phyloP scores from a whole-genome alignment of 768 basidiomycete genomes.

The Hortiboletus flavorubellus region DNA sequence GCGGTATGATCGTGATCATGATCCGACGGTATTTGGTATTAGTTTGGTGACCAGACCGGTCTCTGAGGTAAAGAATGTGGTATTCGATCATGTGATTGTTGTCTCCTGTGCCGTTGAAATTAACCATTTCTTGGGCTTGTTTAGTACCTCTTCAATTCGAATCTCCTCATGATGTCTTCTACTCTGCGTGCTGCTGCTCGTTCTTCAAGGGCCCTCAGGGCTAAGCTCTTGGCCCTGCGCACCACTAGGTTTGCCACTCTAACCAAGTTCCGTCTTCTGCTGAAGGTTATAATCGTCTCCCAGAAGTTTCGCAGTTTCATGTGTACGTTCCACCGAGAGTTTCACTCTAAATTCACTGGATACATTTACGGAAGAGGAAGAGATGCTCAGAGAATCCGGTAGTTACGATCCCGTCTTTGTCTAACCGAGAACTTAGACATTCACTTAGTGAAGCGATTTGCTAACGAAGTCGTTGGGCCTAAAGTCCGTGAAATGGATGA shows the following conservation, averaged over 20 bases:
- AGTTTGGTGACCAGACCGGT: no score
- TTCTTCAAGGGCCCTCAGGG: conserved; percentile 10
- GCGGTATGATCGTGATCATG: neutral
- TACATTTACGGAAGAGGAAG: conserved; percentile 90
- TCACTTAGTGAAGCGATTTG: conserved; percentile 77
- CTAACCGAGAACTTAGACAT: conserved; percentile 5
- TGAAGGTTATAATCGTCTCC: neutral
- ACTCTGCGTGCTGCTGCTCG: conserved; percentile 27
- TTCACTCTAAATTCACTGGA: conserved; percentile 60
- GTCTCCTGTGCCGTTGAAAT: conserved; percentile 2
- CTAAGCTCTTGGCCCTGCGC: neutral
- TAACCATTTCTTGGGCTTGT: neutral
- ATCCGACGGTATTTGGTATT: no score
- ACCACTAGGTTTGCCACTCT: conserved; percentile 17
- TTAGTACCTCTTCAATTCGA: neutral
- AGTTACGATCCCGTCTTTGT: conserved; percentile 18
- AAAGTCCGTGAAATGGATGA: conserved; percentile 98
- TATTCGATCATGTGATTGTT: conserved; percentile 21
- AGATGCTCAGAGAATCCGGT: conserved; percentile 92
- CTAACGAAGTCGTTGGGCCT: conserved; percentile 83
- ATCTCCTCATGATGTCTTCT: neutral
- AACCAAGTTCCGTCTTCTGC: neutral
- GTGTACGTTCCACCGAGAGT: conserved; percentile 25
- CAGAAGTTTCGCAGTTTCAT: conserved; percentile 28
- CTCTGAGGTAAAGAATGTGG: no score